Evolutionary conservation across 106 monocot species (phyloP).

Genomic region (Posidonia australis): DNA sequence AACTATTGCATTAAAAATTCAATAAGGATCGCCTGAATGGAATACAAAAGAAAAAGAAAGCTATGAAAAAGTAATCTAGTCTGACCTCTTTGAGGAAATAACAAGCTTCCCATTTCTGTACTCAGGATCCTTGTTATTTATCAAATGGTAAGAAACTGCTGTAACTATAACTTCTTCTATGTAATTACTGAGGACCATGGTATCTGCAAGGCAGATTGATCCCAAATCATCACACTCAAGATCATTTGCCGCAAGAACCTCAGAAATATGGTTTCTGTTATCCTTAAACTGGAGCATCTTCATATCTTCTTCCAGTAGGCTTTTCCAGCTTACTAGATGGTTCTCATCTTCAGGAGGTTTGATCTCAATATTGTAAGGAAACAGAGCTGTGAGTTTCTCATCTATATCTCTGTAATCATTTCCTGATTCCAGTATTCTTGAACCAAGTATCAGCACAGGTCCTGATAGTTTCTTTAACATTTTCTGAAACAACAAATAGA

Average conservation of each 20-base stretch:
- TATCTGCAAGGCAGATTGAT: conserved; percentile 51
- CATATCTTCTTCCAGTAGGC: conserved; percentile 67
- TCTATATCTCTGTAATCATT: conserved; percentile 32
- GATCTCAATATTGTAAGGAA: conserved; percentile 69
- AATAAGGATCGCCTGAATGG: no score
- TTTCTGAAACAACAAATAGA: conserved; percentile 52
- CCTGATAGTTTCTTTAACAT: conserved; percentile 55
- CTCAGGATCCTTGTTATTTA: conserved; percentile 64
- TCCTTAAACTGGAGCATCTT: conserved; percentile 60
- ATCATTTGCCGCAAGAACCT: conserved; percentile 61
- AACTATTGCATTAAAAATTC: no score
- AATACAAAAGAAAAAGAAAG: background rate
- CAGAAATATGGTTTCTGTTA: conserved; percentile 65
- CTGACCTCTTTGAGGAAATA: conserved; percentile 69
- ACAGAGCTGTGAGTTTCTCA: conserved; percentile 23
- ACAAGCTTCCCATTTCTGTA: conserved; percentile 85
- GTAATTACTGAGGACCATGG: conserved; percentile 37
- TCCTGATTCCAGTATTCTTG: conserved; percentile 37
- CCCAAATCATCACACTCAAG: conserved; percentile 71
- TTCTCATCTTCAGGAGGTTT: conserved; percentile 61
- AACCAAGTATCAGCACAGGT: conserved; percentile 60
- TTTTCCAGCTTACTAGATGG: conserved; percentile 52
- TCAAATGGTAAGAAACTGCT: conserved; percentile 71
- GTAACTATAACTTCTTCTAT: conserved; percentile 65
- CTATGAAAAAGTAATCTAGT: background rate